These are phyloP conservation scores for Crithidia bombi DNA, from an alignment of 208 protist genomes.

Conservation along the genomic window DNA sequence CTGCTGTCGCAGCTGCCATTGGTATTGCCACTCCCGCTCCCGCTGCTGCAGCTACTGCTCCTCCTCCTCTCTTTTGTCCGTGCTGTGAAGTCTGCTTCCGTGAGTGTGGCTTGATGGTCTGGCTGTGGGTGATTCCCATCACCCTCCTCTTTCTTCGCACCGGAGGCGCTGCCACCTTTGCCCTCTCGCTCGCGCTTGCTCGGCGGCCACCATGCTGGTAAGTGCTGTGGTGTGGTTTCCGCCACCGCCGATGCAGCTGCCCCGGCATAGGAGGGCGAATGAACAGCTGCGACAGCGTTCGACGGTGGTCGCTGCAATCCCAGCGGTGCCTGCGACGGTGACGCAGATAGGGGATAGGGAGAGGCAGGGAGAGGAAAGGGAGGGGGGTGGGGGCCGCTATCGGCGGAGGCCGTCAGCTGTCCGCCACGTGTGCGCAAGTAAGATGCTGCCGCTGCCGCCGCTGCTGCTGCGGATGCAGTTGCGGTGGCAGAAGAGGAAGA, in stretches of 20 bases:
- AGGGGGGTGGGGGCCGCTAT: background rate
- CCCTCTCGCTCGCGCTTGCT: slow-evolving; percentile 6
- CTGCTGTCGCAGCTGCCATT: too few species aligned
- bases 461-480: background rate
- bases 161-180: background rate
- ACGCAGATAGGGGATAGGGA: background rate
- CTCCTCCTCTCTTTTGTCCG: too few species aligned
- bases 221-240: background rate
- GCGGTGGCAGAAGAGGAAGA: background rate
- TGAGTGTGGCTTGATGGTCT: too few species aligned
- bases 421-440: background rate
- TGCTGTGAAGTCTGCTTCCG: too few species aligned
- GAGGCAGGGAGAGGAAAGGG: background rate
- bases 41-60: too few species aligned
- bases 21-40: too few species aligned
- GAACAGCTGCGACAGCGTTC: background rate
- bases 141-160: too few species aligned
- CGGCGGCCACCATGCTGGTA: slow-evolving; percentile 4
- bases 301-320: background rate
- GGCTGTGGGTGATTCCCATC: too few species aligned
- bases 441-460: slow-evolving; percentile 1
- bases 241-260: background rate
- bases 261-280: too few species aligned
- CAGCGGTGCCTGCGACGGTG: background rate
- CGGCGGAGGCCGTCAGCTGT: background rate